Conservation (phyloP, 1,284 basidiomycete species). For the Leucoagaricus sp. region DNA sequence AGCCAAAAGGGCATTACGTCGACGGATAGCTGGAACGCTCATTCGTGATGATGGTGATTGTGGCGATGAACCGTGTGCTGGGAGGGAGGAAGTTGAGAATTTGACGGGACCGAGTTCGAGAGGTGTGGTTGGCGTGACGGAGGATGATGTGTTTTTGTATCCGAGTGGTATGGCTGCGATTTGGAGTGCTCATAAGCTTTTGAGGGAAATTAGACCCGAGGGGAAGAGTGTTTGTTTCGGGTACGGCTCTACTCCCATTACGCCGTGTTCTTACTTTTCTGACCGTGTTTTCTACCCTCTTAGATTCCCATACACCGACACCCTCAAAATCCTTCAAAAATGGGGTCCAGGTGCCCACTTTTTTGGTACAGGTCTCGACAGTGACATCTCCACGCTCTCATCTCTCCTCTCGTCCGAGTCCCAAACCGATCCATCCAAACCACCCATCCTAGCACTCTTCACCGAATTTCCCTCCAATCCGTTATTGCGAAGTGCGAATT, state of each 20-base stretch:
- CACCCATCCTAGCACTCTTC: conserved; percentile 66
- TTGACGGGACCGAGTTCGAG: conserved; percentile 59
- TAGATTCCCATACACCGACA: conserved; percentile 97
- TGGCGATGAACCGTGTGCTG: conserved; percentile 41
- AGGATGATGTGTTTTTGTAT: conserved; percentile 88
- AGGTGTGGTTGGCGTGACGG: conserved; percentile 64
- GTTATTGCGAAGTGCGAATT: conserved; percentile 81
- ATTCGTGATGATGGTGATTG: conserved; percentile 54
- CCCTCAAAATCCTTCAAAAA: conserved; percentile 94
- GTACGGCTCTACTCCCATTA: conserved; percentile 49
- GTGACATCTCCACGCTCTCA: conserved; percentile 79
- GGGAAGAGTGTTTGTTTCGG: conserved; percentile 94
- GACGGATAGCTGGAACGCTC: conserved; percentile 89
- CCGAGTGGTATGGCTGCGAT: conserved; percentile 93
- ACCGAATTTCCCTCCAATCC: conserved; percentile 97
- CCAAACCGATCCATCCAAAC: conserved; percentile 41
- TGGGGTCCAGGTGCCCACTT: conserved; percentile 97
- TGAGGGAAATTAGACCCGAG: conserved; percentile 48
- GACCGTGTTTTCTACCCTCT: conserved; percentile 11
- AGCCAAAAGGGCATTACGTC: conserved; percentile 85
- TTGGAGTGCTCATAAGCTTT: conserved; percentile 85
- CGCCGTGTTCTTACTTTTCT: not conserved
- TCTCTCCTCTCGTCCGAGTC: conserved; percentile 55
- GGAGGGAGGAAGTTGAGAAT: no score
- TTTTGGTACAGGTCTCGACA: conserved; percentile 79